Evolutionary conservation across 176 grass and related monocot species (phyloP), one percentile per base, ranked within the genome.

Genomic region (Ensete glaucum): DNA sequence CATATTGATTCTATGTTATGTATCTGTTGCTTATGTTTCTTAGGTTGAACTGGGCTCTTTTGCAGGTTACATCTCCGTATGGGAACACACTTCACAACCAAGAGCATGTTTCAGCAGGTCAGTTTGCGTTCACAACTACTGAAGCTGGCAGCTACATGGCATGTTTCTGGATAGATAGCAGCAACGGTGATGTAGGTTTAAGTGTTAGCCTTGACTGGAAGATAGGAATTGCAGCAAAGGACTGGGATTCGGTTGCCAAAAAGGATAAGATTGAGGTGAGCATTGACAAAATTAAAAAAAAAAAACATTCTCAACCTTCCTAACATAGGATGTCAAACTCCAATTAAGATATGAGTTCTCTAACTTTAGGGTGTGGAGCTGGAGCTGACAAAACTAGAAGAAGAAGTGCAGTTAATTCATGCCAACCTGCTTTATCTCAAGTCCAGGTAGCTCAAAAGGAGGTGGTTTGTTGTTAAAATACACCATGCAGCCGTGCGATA

Each of bases 241-340:
- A 69, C 67, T 69, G 67, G 67, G 67, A 69, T 48, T 69, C 67
- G 16, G 67, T 69, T 69, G 67, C 67, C 20, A 62, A 62, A 17
- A 96, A 96, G 64, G 87, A 96, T 67, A 96, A 96, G 81, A 80
- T 96, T 76, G 92, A 96, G 89, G 92, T 89, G n/a, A 75, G 26
- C 25, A 10, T 20, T n/a, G 58, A 16, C 13, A 69, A 68, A 3
- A 13, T 29, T 24, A n/a, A n/a, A 23, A 23, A 23, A 25, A 25
- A 64, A 8, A 63, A 43, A 43, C 34, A 43, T 4, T 43, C 34
- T 13, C 16, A 17, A 17, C 54, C 54, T 17, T 57, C 16, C 16
- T 11, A 2, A 5, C 16, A 1, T 57, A 0, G 2, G 13, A 13
- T 17, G 11, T 57, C 13, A 0, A 57, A 2, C 2, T 57, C 54